Conservation (phyloP, 2,329 filamentous ascomycete genomes). For the Xylariales sp. region DNA sequence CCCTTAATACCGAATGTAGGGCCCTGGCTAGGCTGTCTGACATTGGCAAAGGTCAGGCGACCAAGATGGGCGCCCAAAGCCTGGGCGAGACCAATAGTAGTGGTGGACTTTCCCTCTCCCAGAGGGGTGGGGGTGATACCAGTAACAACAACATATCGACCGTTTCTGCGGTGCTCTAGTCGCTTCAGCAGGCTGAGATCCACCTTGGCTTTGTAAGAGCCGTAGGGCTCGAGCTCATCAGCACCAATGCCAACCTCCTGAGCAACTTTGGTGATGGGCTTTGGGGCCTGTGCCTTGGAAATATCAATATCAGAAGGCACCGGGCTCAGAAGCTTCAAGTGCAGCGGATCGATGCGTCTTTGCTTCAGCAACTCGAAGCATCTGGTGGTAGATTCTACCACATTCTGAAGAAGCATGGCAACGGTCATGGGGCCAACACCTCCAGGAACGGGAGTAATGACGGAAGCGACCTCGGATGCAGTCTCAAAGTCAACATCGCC, state of each 20-base stretch:
- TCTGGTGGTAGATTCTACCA: constrained; percentile 76
- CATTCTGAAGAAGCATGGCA: constrained; percentile 95
- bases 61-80: constrained; percentile 85
- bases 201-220: constrained; percentile 93
- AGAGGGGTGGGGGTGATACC: constrained; percentile 96
- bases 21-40: constrained; percentile 93
- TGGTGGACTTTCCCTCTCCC: constrained; percentile 97
- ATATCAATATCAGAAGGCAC: constrained; percentile 96
- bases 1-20: constrained; percentile 99
- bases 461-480: constrained; percentile 78
- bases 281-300: constrained; percentile 85
- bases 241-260: constrained; percentile 80
- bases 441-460: constrained; percentile 93
- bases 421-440: constrained; percentile 99
- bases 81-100: constrained; percentile 91
- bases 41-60: constrained; percentile 90
- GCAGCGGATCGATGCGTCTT: constrained; percentile 75
- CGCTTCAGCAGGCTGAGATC: constrained; percentile 78
- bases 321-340: constrained; percentile 70
- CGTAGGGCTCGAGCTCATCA: constrained; percentile 93
- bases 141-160: constrained; percentile 86
- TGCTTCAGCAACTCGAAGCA: constrained; percentile 82
- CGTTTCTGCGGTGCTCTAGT: constrained; percentile 80
- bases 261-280: constrained; percentile 81
- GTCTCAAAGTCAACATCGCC: constrained; percentile 92